Evolutionary conservation across 352 stramenopile species (phyloP).

Genomic region (Nothophytophthora sp.): DNA sequence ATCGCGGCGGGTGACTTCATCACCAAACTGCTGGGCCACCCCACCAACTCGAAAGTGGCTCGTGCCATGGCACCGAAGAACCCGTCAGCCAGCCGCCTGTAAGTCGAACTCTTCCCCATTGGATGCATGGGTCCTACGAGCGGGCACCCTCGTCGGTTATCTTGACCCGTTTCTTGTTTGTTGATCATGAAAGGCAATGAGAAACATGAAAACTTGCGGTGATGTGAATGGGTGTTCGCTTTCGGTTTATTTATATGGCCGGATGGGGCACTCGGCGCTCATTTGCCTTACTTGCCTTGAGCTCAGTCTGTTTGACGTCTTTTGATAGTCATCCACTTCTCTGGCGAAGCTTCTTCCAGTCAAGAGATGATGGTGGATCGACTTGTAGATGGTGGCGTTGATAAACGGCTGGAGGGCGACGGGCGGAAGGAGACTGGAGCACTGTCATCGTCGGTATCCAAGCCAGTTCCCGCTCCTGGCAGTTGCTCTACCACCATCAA

Average conservation of each 20-base stretch:
- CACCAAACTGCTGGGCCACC: constrained; percentile 66
- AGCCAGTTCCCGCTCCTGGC: neutral
- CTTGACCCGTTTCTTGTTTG: no score
- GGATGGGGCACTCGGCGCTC: neutral
- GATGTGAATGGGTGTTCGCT: no score
- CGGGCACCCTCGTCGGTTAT: no score
- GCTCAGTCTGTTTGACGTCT: no score
- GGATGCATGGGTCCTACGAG: no score
- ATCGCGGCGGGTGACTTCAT: constrained; percentile 91
- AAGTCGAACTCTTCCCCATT: no score
- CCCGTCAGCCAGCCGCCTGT: constrained; percentile 41
- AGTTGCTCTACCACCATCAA: neutral
- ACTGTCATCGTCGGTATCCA: neutral
- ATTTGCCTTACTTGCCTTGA: no score
- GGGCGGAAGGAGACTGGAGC: neutral
- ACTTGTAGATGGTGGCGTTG: constrained; percentile 10
- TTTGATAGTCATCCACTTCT: no score
- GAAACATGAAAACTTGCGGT: no score
- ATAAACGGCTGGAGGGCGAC: neutral
- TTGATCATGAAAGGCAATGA: no score
- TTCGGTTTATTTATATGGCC: neutral
- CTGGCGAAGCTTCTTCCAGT: neutral
- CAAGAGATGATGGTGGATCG: constrained; percentile 20
- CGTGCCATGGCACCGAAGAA: constrained; percentile 48
- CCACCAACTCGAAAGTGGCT: constrained; percentile 90